Base-by-base conservation (phyloP, 495 filamentous ascomycete species). In the Sordaria brevicollis region DNA sequence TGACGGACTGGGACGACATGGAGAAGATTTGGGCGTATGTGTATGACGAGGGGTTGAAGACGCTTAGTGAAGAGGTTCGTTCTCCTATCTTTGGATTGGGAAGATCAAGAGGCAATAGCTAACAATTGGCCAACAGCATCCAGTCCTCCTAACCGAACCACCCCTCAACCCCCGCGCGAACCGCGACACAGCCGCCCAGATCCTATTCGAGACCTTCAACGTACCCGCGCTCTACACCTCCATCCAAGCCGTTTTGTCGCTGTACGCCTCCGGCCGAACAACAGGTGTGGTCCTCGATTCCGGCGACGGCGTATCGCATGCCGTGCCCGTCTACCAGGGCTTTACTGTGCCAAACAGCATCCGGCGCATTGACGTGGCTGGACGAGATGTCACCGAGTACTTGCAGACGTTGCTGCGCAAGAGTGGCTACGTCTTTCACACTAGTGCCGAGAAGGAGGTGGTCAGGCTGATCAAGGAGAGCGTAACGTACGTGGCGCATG, bases 1-100 rank as follows among this genome's bases (percentile, higher is more conserved):
- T 99, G 65, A 99, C 95, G 71, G 94, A 99, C 81, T 99, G 95
- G 95, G 95, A 98, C 75, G 95, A 99, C 77, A 99, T 99, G 95
- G 95, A 98, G 83, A 91, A 92, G 80, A 99, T 99, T 81, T 99
- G 95, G 95, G 91, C 93, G 73, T 86, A 83, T 69, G 86, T 88
- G 3, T 88, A 88, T 74, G 84, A 82, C 34, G 86, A 88, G 70
- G 87, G 87, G 49, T 80, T 99, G 73, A 98, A 97, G 83, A 97
- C 94, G 33, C 85, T 97, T 75, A 96, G 93, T 76, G 95, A 98
- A 84, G 96, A 99, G 83, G 91, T 94, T 78, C 78, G 82, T 73
- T 73, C 73, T 17, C 54, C 49, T 29, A 25, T 57, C 41, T 13
- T 62, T 65, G 17, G n/a, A 0, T 17, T 36, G 35, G n/a, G 4